phyloP scores from a whole-genome alignment of 768 basidiomycete species.

The Austroboletus festivus region DNA sequence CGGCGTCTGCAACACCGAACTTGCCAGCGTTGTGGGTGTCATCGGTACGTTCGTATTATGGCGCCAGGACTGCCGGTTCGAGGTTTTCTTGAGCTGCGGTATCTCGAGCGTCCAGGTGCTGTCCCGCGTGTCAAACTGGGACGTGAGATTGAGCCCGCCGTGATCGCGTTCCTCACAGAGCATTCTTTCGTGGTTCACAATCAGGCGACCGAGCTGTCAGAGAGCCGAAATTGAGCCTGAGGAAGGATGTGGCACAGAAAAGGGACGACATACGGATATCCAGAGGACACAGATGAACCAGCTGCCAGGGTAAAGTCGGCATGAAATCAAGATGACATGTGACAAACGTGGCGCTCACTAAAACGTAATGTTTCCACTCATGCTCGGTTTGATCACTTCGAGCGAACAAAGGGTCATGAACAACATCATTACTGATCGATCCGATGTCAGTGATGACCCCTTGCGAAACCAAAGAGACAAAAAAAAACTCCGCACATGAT shows the following conservation, averaged over 20 bases:
- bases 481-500: constrained; percentile 8
- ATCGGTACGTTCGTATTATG: no score
- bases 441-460: not conserved
- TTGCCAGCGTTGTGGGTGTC: no score
- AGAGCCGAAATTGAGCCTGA: no score
- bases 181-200: constrained; percentile 14
- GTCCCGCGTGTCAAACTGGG: constrained; percentile 12
- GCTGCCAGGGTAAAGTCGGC: constrained; percentile 3
- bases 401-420: constrained; percentile 18
- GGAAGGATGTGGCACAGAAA: not conserved
- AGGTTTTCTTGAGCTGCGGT: no score
- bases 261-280: constrained; percentile 13
- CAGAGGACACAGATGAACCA: constrained; percentile 19
- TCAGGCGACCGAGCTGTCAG: constrained; percentile 16
- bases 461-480: no score
- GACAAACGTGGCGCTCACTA: constrained; percentile 10
- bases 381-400: constrained; percentile 7
- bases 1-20: no score
- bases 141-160: constrained; percentile 11
- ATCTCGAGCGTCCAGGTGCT: no score
- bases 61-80: no score
- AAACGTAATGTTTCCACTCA: constrained; percentile 21
- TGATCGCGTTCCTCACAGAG: not conserved
- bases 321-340: not conserved
- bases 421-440: constrained; percentile 11